Evolutionary conservation across 768 basidiomycete species (phyloP), one percentile per base, ranked within the genome.

Genomic region (Pleurotus tuoliensis): DNA sequence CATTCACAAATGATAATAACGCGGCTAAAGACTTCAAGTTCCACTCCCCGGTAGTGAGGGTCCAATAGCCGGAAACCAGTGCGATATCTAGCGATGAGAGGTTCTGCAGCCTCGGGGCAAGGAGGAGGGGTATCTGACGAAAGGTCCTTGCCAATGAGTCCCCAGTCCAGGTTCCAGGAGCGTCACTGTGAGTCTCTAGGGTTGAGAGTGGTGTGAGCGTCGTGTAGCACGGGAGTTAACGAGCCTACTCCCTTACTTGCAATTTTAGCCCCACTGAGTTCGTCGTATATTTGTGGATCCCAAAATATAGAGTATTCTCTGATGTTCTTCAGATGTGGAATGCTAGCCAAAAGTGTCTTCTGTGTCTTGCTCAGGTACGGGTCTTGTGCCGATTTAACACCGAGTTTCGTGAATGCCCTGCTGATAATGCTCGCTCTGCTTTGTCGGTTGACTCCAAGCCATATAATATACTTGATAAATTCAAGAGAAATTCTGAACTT

Each of bases 311-410:
- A 27, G 24, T 53, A 43, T 13, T 53, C 51, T 9, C 51, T 37
- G 15, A 53, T 43, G 39, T 53, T 53, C 11, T 53, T 37, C 15
- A 53, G 8, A 53, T 41, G 51, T 20, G 51, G 51, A 16, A 53
- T 5, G 7, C 12, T 53, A 16, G 51, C 39, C 39, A n/a, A 13
- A 41, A 53, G 51, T 22, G 18, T 41, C 9, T 39, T 15, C 22
- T 41, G 37, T 12, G 25, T 2, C 20, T 40, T 34, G 15, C 41
- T 25, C 11, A 44, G 20, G 11, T 44, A 16, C 7, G n/a, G n/a
- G 51, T 25, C 18, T 16, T 20, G 24, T 12, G 15, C 41, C 24
- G 11, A 22, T 13, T 38, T 50, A 8, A 50, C 1, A 11, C 51
- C 51, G 1, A 53, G 39, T n/a, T 39, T 11, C 34, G 51, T 18